Evolutionary conservation across 371 early-diverging fungal species (phyloP).

Genomic region (Funneliformis caledonium): DNA sequence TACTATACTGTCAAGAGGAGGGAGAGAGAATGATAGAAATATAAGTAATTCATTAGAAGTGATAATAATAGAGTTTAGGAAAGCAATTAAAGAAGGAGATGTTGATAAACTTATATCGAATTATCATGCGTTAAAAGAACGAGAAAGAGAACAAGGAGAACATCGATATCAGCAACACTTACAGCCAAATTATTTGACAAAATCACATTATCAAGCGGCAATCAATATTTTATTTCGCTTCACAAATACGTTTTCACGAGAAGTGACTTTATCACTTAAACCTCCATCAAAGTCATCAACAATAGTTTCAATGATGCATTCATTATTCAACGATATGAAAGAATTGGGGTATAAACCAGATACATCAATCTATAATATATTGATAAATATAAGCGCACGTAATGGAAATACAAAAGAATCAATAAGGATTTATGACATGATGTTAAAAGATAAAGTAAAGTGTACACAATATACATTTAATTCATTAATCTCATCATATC

Average conservation of each 20-base stretch:
- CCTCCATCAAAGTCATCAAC: neutral
- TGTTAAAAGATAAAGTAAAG: neutral
- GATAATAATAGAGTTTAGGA: neutral
- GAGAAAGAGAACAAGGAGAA: neutral
- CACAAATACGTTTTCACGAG: neutral
- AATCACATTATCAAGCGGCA: neutral
- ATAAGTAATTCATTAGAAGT: neutral
- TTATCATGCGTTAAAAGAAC: neutral
- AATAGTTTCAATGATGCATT: neutral
- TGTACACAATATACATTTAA: neutral
- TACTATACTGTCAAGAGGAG: neutral
- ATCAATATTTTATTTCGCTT: neutral
- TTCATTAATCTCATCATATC: slow-evolving; percentile 2
- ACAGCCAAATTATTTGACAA: neutral
- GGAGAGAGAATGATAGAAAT: neutral
- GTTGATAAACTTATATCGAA: neutral
- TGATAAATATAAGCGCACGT: neutral
- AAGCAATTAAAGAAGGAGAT: neutral
- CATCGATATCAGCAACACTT: neutral
- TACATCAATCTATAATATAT: neutral
- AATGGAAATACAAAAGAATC: neutral
- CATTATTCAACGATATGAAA: slow-evolving; percentile 21
- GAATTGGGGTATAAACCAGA: neutral
- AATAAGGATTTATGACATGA: slow-evolving; percentile 4
- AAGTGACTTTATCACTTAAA: neutral